Conservation (phyloP, 2,329 filamentous ascomycete species). For the Cladophialophora bantiana region DNA sequence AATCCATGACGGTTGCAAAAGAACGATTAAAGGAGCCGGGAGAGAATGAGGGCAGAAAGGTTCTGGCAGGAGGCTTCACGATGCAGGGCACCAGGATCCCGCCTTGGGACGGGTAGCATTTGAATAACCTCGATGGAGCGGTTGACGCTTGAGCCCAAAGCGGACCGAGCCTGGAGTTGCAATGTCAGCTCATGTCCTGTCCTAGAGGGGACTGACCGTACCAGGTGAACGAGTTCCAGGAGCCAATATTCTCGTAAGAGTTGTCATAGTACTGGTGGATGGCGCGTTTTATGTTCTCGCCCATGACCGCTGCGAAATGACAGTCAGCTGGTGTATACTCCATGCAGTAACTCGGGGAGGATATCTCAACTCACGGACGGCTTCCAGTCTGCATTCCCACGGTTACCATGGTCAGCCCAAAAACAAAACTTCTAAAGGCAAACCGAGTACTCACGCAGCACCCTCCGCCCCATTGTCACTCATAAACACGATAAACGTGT, state of each 20-base stretch:
- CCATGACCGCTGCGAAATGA: slow-evolving; percentile 36
- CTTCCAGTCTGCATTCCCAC: no score
- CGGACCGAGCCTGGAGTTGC: slow-evolving; percentile 43
- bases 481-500: slow-evolving; percentile 59
- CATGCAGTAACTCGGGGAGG: no score
- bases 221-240: slow-evolving; percentile 56
- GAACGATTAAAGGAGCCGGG: slow-evolving; percentile 38
- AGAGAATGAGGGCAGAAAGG: slow-evolving; percentile 27
- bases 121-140: slow-evolving; percentile 48
- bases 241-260: slow-evolving; percentile 55
- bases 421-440: no score
- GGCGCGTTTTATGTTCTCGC: slow-evolving; percentile 49
- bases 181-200: no score
- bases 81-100: slow-evolving; percentile 46
- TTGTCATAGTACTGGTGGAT: slow-evolving; percentile 58
- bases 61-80: slow-evolving; percentile 40
- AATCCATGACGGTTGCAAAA: slow-evolving; percentile 60
- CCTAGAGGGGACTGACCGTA: slow-evolving; percentile 57
- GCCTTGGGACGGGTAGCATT: slow-evolving; percentile 47
- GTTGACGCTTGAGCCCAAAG: slow-evolving; percentile 58
- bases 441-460: slow-evolving; percentile 43
- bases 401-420: no score
- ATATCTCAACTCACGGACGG: no score
- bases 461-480: slow-evolving; percentile 59
- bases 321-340: no score